phyloP scores from a whole-genome alignment of 345 rosid species.

The Raphanus raphanistrum region DNA sequence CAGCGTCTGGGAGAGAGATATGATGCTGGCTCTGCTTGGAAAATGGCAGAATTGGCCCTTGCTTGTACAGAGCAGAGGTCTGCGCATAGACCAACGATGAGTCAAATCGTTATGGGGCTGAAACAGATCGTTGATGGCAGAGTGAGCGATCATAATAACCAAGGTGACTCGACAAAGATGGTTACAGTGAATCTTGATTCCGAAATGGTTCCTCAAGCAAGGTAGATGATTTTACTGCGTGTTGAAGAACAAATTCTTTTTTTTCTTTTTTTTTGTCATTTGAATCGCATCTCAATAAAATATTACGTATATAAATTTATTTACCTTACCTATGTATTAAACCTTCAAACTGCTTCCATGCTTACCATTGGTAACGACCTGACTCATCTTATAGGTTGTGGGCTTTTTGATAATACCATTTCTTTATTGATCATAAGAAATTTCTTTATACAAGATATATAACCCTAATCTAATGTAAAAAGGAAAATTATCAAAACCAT shows the following conservation, averaged over 20 bases:
- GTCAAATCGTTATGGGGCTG: not conserved
- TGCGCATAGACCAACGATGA: not conserved
- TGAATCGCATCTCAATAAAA: not conserved
- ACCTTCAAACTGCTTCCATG: not conserved
- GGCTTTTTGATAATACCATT: too few species aligned
- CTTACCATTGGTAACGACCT: not conserved
- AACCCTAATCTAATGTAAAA: too few species aligned
- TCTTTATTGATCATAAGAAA: too few species aligned
- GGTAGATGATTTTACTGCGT: not conserved
- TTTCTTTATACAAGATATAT: too few species aligned
- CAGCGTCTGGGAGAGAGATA: slow-evolving; percentile 33
- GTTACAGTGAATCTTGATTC: not conserved
- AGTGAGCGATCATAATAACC: not conserved
- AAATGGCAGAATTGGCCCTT: slow-evolving; percentile 44
- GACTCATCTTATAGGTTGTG: not conserved
- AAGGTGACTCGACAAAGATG: not conserved
- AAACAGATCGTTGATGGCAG: not conserved
- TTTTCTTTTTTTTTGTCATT: not conserved
- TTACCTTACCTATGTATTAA: not conserved
- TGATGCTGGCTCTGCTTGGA: slow-evolving; percentile 43
- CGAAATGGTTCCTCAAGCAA: not conserved
- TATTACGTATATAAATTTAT: not conserved
- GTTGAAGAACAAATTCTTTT: not conserved
- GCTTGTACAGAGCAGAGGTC: slow-evolving; percentile 26
- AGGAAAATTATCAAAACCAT: too few species aligned